Conservation (phyloP, 306 rosid genomes). For the Vicia sativa region DNA sequence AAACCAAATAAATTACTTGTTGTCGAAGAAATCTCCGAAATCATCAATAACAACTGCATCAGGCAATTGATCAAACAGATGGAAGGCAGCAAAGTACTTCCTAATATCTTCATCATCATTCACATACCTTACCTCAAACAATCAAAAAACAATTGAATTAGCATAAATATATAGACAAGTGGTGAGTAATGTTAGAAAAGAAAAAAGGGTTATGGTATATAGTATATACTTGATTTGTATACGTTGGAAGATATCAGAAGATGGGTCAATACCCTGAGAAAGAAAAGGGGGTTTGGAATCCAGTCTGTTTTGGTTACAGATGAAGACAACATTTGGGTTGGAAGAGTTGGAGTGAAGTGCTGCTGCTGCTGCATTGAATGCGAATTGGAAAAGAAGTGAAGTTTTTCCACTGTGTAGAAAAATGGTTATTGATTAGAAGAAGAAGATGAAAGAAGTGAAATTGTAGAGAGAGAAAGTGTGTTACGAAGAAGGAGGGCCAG, state of each 20-base stretch:
- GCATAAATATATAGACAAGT: background rate
- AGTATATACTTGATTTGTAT: slow-evolving; percentile 72
- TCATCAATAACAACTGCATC: slow-evolving; percentile 73
- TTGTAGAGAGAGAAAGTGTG: background rate
- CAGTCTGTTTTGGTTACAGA: slow-evolving; percentile 60
- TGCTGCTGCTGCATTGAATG: slow-evolving; percentile 54
- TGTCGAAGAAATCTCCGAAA: slow-evolving; percentile 76
- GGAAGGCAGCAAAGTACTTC: slow-evolving; percentile 90
- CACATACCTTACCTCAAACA: slow-evolving; percentile 58
- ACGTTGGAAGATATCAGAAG: slow-evolving; percentile 63
- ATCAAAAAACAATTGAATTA: background rate
- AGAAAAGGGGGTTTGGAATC: slow-evolving; percentile 86
- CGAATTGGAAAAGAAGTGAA: slow-evolving; percentile 81
- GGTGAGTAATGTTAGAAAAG: background rate
- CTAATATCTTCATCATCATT: slow-evolving; percentile 77
- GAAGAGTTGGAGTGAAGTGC: slow-evolving; percentile 26
- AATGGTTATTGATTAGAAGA: background rate
- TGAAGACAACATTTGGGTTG: slow-evolving; percentile 58
- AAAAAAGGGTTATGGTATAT: slow-evolving; percentile 6
- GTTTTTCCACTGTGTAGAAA: slow-evolving; percentile 68
- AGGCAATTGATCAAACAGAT: slow-evolving; percentile 65
- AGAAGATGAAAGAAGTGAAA: background rate
- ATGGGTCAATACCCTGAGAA: slow-evolving; percentile 78
- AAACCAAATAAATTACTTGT: slow-evolving; percentile 52
- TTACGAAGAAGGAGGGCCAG: slow-evolving; percentile 89